Evolutionary conservation across 78 protist species (phyloP), one percentile per base, ranked within the genome.

Genomic region (Parvularia atlantis): DNA sequence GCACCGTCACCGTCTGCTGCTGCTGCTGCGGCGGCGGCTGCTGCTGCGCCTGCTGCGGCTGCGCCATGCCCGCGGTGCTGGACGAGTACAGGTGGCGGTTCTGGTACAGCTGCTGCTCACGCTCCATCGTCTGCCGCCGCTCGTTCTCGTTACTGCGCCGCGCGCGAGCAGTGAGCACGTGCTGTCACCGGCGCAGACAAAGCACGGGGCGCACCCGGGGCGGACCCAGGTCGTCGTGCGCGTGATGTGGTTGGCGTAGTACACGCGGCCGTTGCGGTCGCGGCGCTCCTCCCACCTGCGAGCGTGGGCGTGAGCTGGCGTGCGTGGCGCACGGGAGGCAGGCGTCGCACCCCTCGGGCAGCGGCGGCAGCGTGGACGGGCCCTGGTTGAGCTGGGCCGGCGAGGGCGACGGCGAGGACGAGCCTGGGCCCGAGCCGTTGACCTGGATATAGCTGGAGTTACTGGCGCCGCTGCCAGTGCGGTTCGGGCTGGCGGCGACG

Each of bases 211-310:
- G n/a, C n/a, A n/a, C 40, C 24, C 9, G 46, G 88, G 88, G 37
- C 66, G 62, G 20, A 48, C 57, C 84, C 84, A 84, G 13, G 79
- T 28, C 9, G 82, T 74, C 46, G 63, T 44, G 33, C 73, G 63
- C 19, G 76, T 60, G 37, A 64, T 71, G 62, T 84, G 89, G 52
- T 84, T 75, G 31, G 77, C 73, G 39, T 79, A 84, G 53, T 77
- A 85, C 14, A 70, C 53, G 31, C 66, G 33, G 26, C 77, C 77
- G 7, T 37, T 31, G 36, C 20, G 43, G 31, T 30, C 63, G 24
- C 7, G 14, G 40, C 77, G 57, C 28, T 24, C n/a, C 61, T 72
- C 77, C 77, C 77, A 62, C 11, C 83, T 50, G 31, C 56, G 26
- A 16, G 26, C 26, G 20, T 22, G 9, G 56, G 31, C 26, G 26